These are phyloP conservation scores for Teunomyces lycoperdinae DNA, from an alignment of 805 yeast species.

Conservation along the genomic window DNA sequence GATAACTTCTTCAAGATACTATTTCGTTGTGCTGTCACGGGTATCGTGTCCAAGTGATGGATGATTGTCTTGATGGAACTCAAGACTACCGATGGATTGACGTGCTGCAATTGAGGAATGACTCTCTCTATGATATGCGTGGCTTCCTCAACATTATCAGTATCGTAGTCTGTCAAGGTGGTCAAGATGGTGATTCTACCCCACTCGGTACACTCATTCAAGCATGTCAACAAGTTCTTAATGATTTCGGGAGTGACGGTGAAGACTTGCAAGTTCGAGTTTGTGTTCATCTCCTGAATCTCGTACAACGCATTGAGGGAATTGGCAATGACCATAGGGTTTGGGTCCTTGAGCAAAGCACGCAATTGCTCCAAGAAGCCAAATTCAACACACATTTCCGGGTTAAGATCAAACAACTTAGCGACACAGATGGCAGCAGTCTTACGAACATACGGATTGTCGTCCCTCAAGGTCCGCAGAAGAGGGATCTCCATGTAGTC, in stretches of 20 bases:
- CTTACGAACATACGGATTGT: conserved; percentile 94
- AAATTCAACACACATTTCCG: conserved; percentile 76
- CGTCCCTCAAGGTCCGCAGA: conserved; percentile 80
- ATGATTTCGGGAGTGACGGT: conserved; percentile 41
- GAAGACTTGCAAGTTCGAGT: conserved; percentile 36
- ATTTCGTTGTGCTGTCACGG: conserved; percentile 37
- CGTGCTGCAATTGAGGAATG: conserved; percentile 94
- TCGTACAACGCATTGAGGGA: conserved; percentile 84
- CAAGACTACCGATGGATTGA: conserved; percentile 90
- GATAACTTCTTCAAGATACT: conserved; percentile 64
- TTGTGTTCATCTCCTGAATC: conserved; percentile 66
- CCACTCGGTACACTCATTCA: conserved; percentile 99
- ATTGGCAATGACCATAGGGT: conserved; percentile 97
- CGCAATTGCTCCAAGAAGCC: conserved; percentile 76
- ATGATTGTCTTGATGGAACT: conserved; percentile 79
- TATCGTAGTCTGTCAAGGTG: conserved; percentile 69
- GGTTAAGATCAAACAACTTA: conserved; percentile 82
- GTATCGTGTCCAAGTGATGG: conserved; percentile 56
- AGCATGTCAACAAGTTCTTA: conserved; percentile 69
- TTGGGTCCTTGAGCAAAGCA: conserved; percentile 72
- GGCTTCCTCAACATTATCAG: conserved; percentile 62
- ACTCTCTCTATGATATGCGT: conserved; percentile 84
- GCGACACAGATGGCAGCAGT: conserved; percentile 98
- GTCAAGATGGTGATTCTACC: conserved; percentile 88
- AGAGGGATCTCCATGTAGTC: conserved; percentile 93